These are phyloP conservation scores for Stygiomarasmius scandens DNA, from an alignment of 1,284 basidiomycete species.

Conservation along the genomic window DNA sequence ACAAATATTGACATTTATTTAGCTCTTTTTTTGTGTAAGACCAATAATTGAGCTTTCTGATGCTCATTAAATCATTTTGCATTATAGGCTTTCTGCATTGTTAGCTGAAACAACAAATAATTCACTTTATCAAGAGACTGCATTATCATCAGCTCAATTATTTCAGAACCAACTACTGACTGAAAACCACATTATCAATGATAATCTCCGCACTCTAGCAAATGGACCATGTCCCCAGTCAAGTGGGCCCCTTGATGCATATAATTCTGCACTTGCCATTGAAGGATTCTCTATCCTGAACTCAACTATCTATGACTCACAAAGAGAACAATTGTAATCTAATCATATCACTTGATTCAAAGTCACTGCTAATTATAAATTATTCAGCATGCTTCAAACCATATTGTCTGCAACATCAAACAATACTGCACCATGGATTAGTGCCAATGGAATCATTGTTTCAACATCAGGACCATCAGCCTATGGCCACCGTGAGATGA, in stretches of 20 bases:
- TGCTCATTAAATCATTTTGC: neutral
- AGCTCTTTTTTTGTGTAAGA: constrained; percentile 1
- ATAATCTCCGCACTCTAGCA: constrained; percentile 1
- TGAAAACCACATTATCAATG: constrained; percentile 9
- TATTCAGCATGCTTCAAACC: neutral
- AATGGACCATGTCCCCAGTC: constrained; percentile 10
- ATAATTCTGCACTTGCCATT: constrained; percentile 9
- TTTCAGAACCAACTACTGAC: constrained; percentile 7
- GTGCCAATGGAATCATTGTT: constrained; percentile 6
- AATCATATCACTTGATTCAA: too few species aligned
- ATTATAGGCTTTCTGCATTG: constrained; percentile 16
- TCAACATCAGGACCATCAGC: too few species aligned
- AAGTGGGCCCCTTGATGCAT: neutral
- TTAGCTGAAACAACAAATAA: constrained; percentile 13
- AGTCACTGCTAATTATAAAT: too few species aligned
- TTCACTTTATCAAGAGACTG: constrained; percentile 12
- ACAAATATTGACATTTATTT: neutral
- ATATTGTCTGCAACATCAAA: constrained; percentile 1
- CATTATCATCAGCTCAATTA: constrained; percentile 9
- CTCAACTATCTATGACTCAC: constrained; percentile 5
- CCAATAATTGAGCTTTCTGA: too few species aligned
- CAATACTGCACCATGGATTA: neutral
- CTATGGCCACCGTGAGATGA: too few species aligned
- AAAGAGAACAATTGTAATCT: neutral
- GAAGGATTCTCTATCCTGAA: constrained; percentile 13